Percentiles rank a stretch among this genome's conserved stretches.
These are phyloP conservation scores for Rasamsonia emersonii DNA, from an alignment of 2,329 filamentous ascomycete species.

Conservation along the genomic window DNA sequence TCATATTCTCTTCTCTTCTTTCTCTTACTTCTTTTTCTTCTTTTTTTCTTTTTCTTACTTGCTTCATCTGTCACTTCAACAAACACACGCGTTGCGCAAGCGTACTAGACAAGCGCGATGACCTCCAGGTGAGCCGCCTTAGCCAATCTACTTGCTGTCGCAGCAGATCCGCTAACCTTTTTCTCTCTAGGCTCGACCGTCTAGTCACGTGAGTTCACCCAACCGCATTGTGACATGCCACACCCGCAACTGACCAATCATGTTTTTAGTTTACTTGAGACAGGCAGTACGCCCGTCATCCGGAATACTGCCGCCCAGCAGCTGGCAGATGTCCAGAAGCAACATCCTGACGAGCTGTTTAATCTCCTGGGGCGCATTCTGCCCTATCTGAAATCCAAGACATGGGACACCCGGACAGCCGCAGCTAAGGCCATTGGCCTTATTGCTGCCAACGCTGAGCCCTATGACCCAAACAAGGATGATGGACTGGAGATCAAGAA, in stretches of 20 bases:
- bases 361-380: conserved; percentile 88
- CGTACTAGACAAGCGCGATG: conserved; percentile 23
- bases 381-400: conserved; percentile 89
- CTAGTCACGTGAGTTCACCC: conserved; percentile 67
- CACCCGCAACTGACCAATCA: conserved; percentile 17
- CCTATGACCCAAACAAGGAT: conserved; percentile 78
- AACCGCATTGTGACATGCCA: conserved; percentile 4
- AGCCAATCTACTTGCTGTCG: conserved; percentile 7
- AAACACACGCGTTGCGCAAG: conserved; percentile 16
- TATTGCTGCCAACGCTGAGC: conserved; percentile 80
- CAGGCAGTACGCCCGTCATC: conserved; percentile 90
- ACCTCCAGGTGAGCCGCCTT: conserved; percentile 31
- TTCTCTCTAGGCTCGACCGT: conserved; percentile 60
- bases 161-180: conserved; percentile 22
- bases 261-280: conserved; percentile 75
- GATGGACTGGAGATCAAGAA: conserved; percentile 47
- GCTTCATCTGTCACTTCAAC: conserved; percentile 13
- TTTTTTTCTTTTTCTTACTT: conserved; percentile 2
- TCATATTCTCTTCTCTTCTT: conserved; percentile 4
- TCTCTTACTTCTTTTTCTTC: conserved; percentile 6
- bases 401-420: conserved; percentile 93
- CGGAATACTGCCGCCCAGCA: conserved; percentile 95
- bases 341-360: conserved; percentile 94
- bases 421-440: conserved; percentile 90
- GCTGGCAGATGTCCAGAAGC: conserved; percentile 94